phyloP scores from a whole-genome alignment of 352 stramenopile species.

The Phytopythium litorale region DNA sequence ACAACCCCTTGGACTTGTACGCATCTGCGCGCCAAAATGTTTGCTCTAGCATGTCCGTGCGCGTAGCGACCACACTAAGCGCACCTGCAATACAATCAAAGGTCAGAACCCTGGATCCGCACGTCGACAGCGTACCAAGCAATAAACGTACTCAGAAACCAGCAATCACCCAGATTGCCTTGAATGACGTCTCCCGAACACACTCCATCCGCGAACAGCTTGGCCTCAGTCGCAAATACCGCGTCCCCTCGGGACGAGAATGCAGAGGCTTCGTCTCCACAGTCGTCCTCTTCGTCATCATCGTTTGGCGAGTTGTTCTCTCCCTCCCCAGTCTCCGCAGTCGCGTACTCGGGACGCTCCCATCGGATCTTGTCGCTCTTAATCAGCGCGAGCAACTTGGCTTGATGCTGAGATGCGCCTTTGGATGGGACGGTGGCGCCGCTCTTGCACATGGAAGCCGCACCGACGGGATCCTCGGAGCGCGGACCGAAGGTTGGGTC shows the following conservation, averaged over 20 bases:
- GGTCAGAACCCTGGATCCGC: background rate
- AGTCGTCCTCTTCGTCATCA: constrained; percentile 22
- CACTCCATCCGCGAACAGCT: constrained; percentile 72
- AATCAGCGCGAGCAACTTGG: constrained; percentile 63
- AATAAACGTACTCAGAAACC: constrained; percentile 80
- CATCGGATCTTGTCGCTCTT: constrained; percentile 77
- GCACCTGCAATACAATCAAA: constrained; percentile 37
- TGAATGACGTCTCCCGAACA: constrained; percentile 87
- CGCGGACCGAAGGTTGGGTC: constrained; percentile 84
- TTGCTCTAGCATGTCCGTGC: constrained; percentile 73
- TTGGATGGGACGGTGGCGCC: constrained; percentile 49
- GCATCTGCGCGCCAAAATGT: constrained; percentile 74
- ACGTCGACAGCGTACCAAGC: background rate
- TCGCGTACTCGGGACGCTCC: constrained; percentile 65
- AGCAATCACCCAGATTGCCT: constrained; percentile 90
- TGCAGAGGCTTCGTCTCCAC: constrained; percentile 1
- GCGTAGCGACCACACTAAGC: constrained; percentile 83
- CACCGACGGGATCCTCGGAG: constrained; percentile 46
- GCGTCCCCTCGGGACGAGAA: constrained; percentile 10
- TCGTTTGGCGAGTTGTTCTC: constrained; percentile 24
- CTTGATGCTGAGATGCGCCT: constrained; percentile 68
- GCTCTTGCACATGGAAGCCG: constrained; percentile 63
- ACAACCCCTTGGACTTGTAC: constrained; percentile 74
- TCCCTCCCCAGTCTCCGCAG: constrained; percentile 13
- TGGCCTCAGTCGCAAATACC: constrained; percentile 53